A percentile compares a stretch with the other conserved stretches of the same genome.
phyloP scores from a whole-genome alignment of 176 grass and related monocot species.

The Hyparrhenia diplandra region DNA sequence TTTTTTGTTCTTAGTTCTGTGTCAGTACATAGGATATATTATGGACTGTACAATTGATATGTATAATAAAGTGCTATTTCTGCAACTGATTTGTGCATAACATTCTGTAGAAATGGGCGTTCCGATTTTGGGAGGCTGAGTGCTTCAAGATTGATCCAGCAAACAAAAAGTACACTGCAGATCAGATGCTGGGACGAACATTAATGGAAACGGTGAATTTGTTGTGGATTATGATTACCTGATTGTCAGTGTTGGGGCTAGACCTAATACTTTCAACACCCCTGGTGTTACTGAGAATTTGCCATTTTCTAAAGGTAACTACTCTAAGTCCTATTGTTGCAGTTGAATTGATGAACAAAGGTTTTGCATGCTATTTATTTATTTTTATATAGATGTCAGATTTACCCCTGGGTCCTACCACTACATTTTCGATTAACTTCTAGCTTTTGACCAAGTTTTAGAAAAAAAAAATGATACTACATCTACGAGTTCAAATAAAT shows the following conservation, averaged over 20 bases:
- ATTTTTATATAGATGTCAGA: background rate
- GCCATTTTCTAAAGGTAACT: slow-evolving; percentile 91
- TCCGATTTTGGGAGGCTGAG: slow-evolving; percentile 89
- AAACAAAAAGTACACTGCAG: slow-evolving; percentile 68
- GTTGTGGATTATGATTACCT: slow-evolving; percentile 84
- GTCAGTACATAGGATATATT: background rate
- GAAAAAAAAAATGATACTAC: background rate
- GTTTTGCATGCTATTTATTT: background rate
- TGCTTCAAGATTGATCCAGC: slow-evolving; percentile 85
- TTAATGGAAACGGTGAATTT: slow-evolving; percentile 74
- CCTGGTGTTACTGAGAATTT: slow-evolving; percentile 87
- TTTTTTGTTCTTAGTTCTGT: background rate
- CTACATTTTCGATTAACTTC: background rate
- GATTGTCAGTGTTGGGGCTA: slow-evolving; percentile 78
- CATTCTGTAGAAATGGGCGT: slow-evolving; percentile 51
- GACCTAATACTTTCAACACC: slow-evolving; percentile 89
- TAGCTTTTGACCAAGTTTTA: background rate
- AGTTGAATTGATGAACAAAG: background rate
- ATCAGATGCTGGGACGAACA: slow-evolving; percentile 65
- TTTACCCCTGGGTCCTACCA: background rate
- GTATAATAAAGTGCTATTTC: background rate
- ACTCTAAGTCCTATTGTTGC: background rate
- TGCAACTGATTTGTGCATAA: background rate
- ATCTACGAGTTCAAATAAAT: background rate
- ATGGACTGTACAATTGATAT: background rate